Conservation (phyloP, 148 eudicot species). For the Mesembryanthemum crystallinum region DNA sequence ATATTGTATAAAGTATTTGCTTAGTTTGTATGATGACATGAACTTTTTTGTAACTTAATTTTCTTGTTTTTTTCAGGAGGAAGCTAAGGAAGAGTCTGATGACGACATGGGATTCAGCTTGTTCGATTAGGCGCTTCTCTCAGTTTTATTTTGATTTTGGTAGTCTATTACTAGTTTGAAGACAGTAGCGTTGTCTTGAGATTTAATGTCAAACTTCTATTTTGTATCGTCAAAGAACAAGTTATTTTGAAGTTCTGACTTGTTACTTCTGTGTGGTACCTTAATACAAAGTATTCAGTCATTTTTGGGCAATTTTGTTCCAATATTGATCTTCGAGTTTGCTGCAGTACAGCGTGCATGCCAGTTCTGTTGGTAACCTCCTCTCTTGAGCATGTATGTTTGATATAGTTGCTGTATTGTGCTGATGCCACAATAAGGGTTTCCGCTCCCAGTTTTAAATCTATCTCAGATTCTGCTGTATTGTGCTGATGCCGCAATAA, state of each 20-base stretch:
- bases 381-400: too few species aligned
- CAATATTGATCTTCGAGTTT: too few species aligned
- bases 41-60: background rate
- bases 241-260: constrained; percentile 12
- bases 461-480: too few species aligned
- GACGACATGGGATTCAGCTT: constrained; percentile 52
- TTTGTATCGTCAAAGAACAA: constrained; percentile 2
- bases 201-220: constrained; percentile 1
- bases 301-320: background rate
- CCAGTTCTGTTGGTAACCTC: too few species aligned
- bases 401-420: too few species aligned
- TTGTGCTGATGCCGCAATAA: too few species aligned
- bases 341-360: too few species aligned
- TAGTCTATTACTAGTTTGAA: constrained; percentile 17
- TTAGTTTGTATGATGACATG: background rate
- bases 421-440: too few species aligned
- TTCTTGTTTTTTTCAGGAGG: constrained; percentile 29
- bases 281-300: constrained; percentile 21
- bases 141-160: background rate
- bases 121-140: constrained; percentile 33
- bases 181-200: constrained; percentile 13
- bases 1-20: too few species aligned
- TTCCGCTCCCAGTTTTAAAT: too few species aligned
- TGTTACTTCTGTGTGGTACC: constrained; percentile 1
- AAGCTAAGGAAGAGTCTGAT: constrained; percentile 41